A percentile compares a stretch with the other conserved stretches of the same genome.
Conservation (phyloP, 805 yeast species). For the Yarrowia sp. region DNA sequence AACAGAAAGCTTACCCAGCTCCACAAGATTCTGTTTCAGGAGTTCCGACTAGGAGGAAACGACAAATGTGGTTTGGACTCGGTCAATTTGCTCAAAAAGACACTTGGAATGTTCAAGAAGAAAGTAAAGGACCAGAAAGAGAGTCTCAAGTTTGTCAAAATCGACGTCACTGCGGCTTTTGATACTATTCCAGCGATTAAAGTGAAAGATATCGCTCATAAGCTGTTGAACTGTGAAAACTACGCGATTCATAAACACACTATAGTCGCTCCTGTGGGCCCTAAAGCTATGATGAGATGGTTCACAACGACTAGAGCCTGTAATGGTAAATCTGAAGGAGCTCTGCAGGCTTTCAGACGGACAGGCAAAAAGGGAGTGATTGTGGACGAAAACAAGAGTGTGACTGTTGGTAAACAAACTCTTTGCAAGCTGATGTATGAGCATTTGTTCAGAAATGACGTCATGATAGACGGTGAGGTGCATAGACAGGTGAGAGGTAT, state of each 20-base stretch:
- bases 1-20: constrained; percentile 5
- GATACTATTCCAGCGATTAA: constrained; percentile 16
- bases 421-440: neutral
- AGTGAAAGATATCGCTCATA: neutral
- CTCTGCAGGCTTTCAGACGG: neutral
- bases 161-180: constrained; percentile 24
- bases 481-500: constrained; percentile 10
- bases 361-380: neutral
- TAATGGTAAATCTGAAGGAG: neutral
- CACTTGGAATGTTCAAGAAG: neutral
- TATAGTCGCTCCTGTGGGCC: neutral
- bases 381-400: constrained; percentile 1
- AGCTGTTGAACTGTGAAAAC: neutral
- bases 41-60: neutral
- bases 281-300: neutral
- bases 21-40: constrained; percentile 7
- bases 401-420: neutral
- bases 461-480: neutral
- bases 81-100: neutral
- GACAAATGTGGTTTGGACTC: neutral
- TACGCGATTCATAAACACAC: constrained; percentile 10
- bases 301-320: neutral
- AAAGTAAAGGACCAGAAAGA: neutral
- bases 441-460: constrained; percentile 20
- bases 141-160: constrained; percentile 18